Evolutionary conservation across 2,329 filamentous ascomycete species (phyloP), one percentile per base, ranked within the genome.

Genomic region (Bimuria novae-zelandiae): DNA sequence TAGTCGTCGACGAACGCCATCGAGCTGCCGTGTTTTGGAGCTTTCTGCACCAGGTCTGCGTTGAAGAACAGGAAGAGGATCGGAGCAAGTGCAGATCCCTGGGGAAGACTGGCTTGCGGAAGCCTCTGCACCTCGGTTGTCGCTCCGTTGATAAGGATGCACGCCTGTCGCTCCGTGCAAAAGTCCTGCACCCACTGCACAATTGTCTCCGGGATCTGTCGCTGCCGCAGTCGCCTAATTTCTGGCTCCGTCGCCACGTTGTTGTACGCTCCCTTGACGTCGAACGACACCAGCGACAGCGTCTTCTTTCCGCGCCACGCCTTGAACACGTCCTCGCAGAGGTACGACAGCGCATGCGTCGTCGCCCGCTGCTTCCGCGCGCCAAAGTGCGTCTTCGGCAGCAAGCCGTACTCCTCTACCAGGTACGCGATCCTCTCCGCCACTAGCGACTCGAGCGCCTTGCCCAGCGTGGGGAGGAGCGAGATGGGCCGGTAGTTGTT

Each of bases 261-360:
- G 42, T 77, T 77, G 52, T 75, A 77, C 45, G 71, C 74, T 17
- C 73, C 72, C 54, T 77, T 76, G 1, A 77, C 61, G 57, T 77
- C 69, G 44, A 77, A 77, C 49, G 66, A 73, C 41, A 74, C 59
- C 8, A 76, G 59, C 44, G 68, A 73, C 4, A 75, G 53, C 7
- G 71, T 64, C 54, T 66, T 64, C 45, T 36, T 48, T n/a, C 54
- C 62, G 60, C 51, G 25, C 52, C 45, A 58, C 17, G 55, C 55
- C 41, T 50, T 55, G 42, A 58, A 58, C 27, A 54, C 47, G 35
- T 58, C 52, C 52, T 58, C 52, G 44, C 44, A 55, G 37, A 55
- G 39, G 37, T 51, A 43, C 30, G 48, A 51, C 3, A 77, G 66
- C 48, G 71, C 70, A 42, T 75, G 61, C 56, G 70, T 67, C 23